These are phyloP conservation scores for Solanum sitiens DNA, from an alignment of 257 asterid genomes.

Conservation along the genomic window DNA sequence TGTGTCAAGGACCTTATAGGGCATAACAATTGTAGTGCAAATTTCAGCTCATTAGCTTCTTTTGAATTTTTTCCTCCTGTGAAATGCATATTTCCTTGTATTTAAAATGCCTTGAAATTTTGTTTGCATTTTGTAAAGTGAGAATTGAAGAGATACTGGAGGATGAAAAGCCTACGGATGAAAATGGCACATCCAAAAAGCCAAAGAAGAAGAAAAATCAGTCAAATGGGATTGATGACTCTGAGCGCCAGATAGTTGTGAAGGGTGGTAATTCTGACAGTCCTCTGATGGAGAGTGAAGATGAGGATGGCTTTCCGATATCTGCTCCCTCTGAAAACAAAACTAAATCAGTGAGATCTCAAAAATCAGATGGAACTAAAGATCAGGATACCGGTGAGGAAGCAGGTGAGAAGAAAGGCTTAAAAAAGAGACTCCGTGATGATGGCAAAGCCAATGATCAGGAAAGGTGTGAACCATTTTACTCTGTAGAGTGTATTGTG, in stretches of 20 bases:
- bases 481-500: not conserved
- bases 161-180: slow-evolving; percentile 42
- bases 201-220: slow-evolving; percentile 47
- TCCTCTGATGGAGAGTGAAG: slow-evolving; percentile 68
- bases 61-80: not conserved
- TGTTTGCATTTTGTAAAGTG: slow-evolving; percentile 26
- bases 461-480: slow-evolving; percentile 31
- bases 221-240: slow-evolving; percentile 14
- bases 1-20: not conserved
- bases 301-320: slow-evolving; percentile 87
- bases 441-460: slow-evolving; percentile 28
- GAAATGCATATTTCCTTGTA: not conserved
- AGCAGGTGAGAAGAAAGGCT: slow-evolving; percentile 17
- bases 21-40: not conserved
- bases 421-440: slow-evolving; percentile 46
- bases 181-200: slow-evolving; percentile 25
- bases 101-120: not conserved
- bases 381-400: slow-evolving; percentile 15
- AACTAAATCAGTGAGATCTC: slow-evolving; percentile 13
- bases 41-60: not conserved
- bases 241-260: slow-evolving; percentile 36
- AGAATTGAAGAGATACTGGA: slow-evolving; percentile 86
- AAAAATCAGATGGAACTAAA: slow-evolving; percentile 7
- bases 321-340: slow-evolving; percentile 19
- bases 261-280: slow-evolving; percentile 24